Conservation (phyloP, 305 asterid species). For the Euphrasia arctica region DNA sequence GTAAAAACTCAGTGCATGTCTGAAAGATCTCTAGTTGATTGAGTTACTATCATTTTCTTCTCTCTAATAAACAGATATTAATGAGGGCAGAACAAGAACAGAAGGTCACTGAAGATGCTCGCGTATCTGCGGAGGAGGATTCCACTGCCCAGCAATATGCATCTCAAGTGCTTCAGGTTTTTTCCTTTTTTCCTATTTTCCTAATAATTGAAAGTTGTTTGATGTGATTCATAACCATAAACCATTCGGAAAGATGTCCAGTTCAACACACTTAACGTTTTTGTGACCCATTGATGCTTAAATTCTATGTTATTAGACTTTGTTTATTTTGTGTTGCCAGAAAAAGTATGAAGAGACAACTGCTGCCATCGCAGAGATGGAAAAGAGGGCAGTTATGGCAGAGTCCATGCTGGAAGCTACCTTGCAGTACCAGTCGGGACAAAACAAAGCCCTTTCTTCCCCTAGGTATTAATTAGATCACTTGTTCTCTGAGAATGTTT, state of each 20-base stretch:
- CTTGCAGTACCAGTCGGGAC: conserved; percentile 93
- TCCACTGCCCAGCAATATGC: conserved; percentile 94
- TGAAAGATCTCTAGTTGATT: conserved; percentile 11
- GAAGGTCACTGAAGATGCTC: conserved; percentile 96
- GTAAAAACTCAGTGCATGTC: not conserved
- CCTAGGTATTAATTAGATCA: conserved; percentile 62
- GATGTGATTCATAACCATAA: no score
- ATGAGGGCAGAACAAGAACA: conserved; percentile 98
- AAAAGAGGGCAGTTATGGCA: conserved; percentile 93
- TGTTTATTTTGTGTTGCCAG: conserved; percentile 30
- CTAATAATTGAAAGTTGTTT: no score
- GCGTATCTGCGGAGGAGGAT: conserved; percentile 91
- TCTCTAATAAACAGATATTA: conserved; percentile 46
- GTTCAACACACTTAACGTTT: no score
- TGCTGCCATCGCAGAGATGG: conserved; percentile 72
- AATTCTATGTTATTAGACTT: no score
- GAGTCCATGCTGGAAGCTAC: conserved; percentile 99
- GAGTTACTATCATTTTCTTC: conserved; percentile 14
- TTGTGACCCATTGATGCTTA: no score
- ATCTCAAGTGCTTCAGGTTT: conserved; percentile 90
- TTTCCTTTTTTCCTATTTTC: not conserved
- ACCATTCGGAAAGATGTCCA: no score
- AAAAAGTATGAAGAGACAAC: conserved; percentile 70
- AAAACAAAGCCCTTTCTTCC: conserved; percentile 72
- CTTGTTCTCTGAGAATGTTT: conserved; percentile 1